These are phyloP conservation scores for Fusarium sp. DNA, from an alignment of 2,329 filamentous ascomycete genomes.

Conservation along the genomic window DNA sequence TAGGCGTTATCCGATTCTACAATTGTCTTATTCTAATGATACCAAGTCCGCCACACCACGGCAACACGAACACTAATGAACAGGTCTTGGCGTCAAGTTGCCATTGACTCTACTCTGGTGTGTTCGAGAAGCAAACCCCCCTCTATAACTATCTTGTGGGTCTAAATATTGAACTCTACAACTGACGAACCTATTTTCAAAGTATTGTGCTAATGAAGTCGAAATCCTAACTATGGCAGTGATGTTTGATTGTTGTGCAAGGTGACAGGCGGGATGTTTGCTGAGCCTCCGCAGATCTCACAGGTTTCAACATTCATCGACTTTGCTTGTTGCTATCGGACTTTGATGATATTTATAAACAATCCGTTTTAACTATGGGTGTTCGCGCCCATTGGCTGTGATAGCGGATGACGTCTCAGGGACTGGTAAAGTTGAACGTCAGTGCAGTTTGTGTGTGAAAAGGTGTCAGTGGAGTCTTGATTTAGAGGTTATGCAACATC, in stretches of 20 bases:
- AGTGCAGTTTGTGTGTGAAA: not conserved
- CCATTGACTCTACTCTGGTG: constrained; percentile 20
- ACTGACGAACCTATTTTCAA: constrained; percentile 27
- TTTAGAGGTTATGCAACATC: not conserved
- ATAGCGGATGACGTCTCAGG: not conserved
- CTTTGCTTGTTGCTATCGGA: not conserved
- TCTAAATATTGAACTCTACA: constrained; percentile 35
- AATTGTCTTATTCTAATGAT: constrained; percentile 38
- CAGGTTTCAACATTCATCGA: constrained; percentile 9
- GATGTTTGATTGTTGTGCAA: constrained; percentile 1
- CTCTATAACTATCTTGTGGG: constrained; percentile 31
- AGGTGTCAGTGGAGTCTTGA: not conserved
- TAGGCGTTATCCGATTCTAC: constrained; percentile 16
- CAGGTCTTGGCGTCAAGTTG: constrained; percentile 23
- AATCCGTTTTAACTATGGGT: not conserved
- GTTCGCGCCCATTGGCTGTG: not conserved
- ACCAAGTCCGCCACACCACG: constrained; percentile 41
- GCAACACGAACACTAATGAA: constrained; percentile 35
- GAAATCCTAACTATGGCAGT: constrained; percentile 10
- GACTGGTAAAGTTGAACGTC: not conserved
- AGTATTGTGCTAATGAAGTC: constrained; percentile 24
- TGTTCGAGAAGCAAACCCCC: constrained; percentile 32
- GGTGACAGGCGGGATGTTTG: constrained; percentile 13
- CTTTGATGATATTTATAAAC: not conserved
- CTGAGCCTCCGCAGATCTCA: constrained; percentile 21